Percentiles rank a stretch among this genome's conserved stretches.
Evolutionary conservation across 441 rosid species (phyloP).

Genomic region (Gossypium davidsonii): DNA sequence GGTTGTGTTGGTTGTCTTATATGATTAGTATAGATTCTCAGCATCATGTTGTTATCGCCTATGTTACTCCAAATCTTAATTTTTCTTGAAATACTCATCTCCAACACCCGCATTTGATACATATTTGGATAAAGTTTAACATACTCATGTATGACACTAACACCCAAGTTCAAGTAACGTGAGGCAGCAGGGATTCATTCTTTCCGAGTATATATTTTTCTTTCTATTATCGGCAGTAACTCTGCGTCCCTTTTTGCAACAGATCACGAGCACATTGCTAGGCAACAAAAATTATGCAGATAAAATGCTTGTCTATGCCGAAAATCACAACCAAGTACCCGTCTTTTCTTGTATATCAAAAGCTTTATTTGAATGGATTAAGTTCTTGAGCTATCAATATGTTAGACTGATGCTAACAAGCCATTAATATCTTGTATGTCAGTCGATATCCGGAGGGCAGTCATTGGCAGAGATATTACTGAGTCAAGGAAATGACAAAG

Average conservation of each 20-base stretch:
- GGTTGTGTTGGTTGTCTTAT: slow-evolving; percentile 54
- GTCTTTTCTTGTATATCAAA: neutral
- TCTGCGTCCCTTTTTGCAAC: slow-evolving; percentile 18
- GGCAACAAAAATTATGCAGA: slow-evolving; percentile 60
- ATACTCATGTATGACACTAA: neutral
- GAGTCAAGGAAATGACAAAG: slow-evolving; percentile 44
- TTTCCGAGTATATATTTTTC: slow-evolving; percentile 2
- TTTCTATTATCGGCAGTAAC: slow-evolving; percentile 6
- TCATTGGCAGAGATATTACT: slow-evolving; percentile 86
- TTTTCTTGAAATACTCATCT: neutral
- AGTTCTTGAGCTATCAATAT: neutral
- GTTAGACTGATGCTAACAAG: slow-evolving; percentile 10
- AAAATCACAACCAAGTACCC: slow-evolving; percentile 83
- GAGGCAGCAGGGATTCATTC: neutral
- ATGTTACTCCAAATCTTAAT: neutral
- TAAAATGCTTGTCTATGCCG: slow-evolving; percentile 80
- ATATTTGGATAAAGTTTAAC: neutral
- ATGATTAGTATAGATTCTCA: slow-evolving; percentile 18
- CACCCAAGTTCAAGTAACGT: no score
- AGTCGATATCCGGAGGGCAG: slow-evolving; percentile 91
- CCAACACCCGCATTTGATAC: neutral
- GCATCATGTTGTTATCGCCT: neutral
- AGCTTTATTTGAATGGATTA: slow-evolving; percentile 7
- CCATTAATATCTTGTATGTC: slow-evolving; percentile 19
- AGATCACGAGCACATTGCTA: slow-evolving; percentile 71